Evolutionary conservation across 1,284 basidiomycete genomes (phyloP), one percentile per base, ranked within the genome.

Genomic region (Kalmanozyma brasiliensis): DNA sequence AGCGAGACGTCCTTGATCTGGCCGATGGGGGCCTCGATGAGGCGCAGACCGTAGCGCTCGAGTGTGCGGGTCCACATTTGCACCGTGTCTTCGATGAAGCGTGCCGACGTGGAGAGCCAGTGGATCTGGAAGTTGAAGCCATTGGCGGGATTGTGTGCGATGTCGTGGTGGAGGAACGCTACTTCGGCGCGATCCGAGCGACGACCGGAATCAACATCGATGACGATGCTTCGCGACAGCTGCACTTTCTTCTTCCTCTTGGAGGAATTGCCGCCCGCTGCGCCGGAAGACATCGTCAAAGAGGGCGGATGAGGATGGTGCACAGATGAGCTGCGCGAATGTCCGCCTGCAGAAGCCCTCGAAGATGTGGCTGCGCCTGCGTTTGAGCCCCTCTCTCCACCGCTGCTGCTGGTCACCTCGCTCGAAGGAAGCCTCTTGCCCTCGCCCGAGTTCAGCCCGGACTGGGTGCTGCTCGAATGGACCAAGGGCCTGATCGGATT

Each of bases 81-180:
- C 10, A 98, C 86, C 34, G 90, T 86, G 73, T 96, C 93, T 69
- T 98, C 95, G 58, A 98, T 91, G 67, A 91, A 90, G n/a, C 92
- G 88, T n/a, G 93, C 92, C 0, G 93, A 94, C 0, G 94, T 92
- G 9, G 93, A 94, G 22, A 98, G 89, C 95, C 96, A 98, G 73
- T 98, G 93, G 37, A 98, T 86, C 83, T 98, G 94, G 46, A 79
- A 81, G 48, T 81, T 82, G 66, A 82, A 82, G 14, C 80, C 79
- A 53, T 82, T 82, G 9, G 74, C 76, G 1, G 80, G 78, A 36
- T 82, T 82, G 67, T 82, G 80, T 22, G 80, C 69, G 1, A 79
- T 58, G 49, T 82, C 80, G 61, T 81, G 78, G 43, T 82, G 80
- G 26, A 82, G 46, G 49, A 81, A 72, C 4, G 79, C 79, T 3